Conservation (phyloP, 1,284 basidiomycete species). For the Mycena citricolor region DNA sequence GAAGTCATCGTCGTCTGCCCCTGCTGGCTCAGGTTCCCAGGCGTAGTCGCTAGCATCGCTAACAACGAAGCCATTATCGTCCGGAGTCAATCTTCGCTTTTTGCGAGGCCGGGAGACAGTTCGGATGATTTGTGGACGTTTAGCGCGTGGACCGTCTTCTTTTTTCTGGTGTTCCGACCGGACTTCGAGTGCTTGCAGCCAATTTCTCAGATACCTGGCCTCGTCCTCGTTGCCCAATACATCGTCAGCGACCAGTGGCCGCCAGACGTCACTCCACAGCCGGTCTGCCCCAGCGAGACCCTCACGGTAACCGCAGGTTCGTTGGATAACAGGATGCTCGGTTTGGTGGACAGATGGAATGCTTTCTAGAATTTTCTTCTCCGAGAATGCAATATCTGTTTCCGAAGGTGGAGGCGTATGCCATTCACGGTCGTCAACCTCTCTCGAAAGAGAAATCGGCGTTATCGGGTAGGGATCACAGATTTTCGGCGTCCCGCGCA, state of each 20-base stretch:
- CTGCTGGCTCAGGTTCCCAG: slow-evolving; percentile 13
- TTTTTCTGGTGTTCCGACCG: slow-evolving; percentile 41
- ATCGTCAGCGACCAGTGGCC: slow-evolving; percentile 69
- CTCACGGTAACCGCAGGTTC: no score
- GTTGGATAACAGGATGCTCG: slow-evolving; percentile 56
- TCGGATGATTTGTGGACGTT: slow-evolving; percentile 53
- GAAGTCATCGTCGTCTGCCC: slow-evolving; percentile 20
- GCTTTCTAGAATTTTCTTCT: slow-evolving; percentile 23
- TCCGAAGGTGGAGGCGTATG: slow-evolving; percentile 12
- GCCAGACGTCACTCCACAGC: slow-evolving; percentile 78
- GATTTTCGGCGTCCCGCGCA: slow-evolving; percentile 22
- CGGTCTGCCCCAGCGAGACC: slow-evolving; percentile 38
- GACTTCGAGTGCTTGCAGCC: slow-evolving; percentile 74
- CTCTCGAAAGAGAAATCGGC: background rate
- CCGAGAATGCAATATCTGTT: slow-evolving; percentile 1
- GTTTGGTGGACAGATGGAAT: slow-evolving; percentile 37
- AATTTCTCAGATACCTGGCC: slow-evolving; percentile 77
- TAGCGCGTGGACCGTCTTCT: slow-evolving; percentile 32
- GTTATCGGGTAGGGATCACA: background rate
- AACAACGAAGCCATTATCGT: slow-evolving; percentile 56
- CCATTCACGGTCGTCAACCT: slow-evolving; percentile 3
- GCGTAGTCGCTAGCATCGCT: slow-evolving; percentile 22
- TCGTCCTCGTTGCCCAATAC: slow-evolving; percentile 81
- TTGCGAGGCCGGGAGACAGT: slow-evolving; percentile 49
- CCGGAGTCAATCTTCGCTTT: slow-evolving; percentile 47